Conservation (phyloP, 2,329 filamentous ascomycete species). For the Aspergillus udagawae region DNA sequence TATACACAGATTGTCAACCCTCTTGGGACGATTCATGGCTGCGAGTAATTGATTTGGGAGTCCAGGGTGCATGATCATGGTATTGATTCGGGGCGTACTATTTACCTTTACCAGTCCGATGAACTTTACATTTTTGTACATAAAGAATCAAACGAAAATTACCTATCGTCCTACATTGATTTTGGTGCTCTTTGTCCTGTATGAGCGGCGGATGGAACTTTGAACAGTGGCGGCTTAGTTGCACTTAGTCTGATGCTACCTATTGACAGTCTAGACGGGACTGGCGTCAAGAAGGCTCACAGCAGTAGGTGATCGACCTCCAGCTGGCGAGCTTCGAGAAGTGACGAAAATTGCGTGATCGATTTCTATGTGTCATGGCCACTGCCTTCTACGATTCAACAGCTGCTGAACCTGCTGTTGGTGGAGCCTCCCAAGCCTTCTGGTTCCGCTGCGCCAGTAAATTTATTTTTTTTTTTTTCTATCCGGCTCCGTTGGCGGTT, state of each 20-base stretch:
- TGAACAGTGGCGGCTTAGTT: background rate
- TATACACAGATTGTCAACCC: slow-evolving; percentile 20
- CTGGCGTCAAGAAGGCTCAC: background rate
- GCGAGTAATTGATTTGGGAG: slow-evolving; percentile 15
- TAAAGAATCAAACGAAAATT: slow-evolving; percentile 18
- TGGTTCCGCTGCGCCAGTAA: background rate
- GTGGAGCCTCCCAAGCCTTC: background rate
- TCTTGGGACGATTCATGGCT: slow-evolving; percentile 14
- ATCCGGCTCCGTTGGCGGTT: background rate
- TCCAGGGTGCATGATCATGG: slow-evolving; percentile 9
- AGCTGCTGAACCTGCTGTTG: background rate
- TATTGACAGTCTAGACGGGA: background rate
- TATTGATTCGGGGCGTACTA: slow-evolving; percentile 12
- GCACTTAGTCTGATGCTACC: background rate
- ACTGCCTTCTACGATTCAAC: background rate
- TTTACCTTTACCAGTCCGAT: slow-evolving; percentile 11
- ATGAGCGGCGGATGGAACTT: no score
- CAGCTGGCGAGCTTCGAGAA: background rate
- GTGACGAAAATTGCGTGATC: slow-evolving; percentile 24
- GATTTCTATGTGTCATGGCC: slow-evolving; percentile 24
- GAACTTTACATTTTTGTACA: slow-evolving; percentile 19
- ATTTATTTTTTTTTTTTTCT: background rate
- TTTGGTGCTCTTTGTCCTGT: background rate
- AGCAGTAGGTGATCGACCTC: background rate
- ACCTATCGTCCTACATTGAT: background rate